Percentiles rank a stretch among this genome's conserved stretches.
Conservation (phyloP, 495 filamentous ascomycete species). For the Penicillium pancosmium region DNA sequence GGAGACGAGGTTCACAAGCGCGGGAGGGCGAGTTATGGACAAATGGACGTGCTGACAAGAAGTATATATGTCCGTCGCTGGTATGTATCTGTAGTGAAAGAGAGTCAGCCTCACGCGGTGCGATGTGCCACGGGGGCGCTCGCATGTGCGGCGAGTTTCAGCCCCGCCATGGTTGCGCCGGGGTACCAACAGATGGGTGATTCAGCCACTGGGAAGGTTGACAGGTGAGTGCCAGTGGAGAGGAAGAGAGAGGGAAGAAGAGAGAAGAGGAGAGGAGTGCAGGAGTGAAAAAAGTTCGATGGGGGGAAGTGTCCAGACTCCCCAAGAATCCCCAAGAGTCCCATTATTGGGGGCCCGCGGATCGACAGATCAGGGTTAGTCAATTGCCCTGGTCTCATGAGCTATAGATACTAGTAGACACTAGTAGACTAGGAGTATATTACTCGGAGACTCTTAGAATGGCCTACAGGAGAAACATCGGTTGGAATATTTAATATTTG, state of each 20-base stretch:
- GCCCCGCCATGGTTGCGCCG: conserved; percentile 16
- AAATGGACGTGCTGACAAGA: too few relatives aligned
- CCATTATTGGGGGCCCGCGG: neutral
- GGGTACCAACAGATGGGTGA: neutral
- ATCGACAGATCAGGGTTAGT: conserved; percentile 6
- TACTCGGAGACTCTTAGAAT: too few relatives aligned
- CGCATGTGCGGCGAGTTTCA: conserved; percentile 9
- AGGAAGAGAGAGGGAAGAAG: neutral
- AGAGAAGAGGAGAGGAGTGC: neutral
- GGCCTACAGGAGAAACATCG: too few relatives aligned
- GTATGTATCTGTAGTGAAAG: conserved; percentile 16
- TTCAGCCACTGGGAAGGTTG: neutral
- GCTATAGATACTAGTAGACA: too few relatives aligned
- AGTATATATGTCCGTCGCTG: conserved; percentile 7
- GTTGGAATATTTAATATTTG: too few relatives aligned
- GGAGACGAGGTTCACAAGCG: neutral
- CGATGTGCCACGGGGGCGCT: conserved; percentile 8
- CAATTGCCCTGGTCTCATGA: too few relatives aligned
- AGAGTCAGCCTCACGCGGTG: conserved; percentile 22
- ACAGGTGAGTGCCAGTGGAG: neutral
- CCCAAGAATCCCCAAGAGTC: too few relatives aligned
- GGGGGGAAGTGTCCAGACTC: neutral
- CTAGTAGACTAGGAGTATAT: too few relatives aligned
- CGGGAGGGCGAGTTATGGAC: too few relatives aligned
- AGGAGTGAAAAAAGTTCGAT: neutral